Evolutionary conservation across 345 rosid species (phyloP).

Genomic region (Abelmoschus esculentus): DNA sequence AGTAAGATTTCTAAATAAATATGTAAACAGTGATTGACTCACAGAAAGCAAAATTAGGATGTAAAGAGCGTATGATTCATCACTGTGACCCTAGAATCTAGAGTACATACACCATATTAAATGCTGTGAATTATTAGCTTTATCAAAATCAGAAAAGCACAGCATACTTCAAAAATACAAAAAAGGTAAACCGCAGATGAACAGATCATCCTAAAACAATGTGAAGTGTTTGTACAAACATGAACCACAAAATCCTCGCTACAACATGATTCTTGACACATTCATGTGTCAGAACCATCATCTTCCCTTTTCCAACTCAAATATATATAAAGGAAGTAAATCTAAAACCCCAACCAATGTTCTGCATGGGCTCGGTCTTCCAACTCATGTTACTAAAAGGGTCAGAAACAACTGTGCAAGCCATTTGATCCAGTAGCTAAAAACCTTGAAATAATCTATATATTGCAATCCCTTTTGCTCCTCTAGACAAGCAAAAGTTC

Average conservation of each 20-base stretch:
- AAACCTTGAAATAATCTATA: background rate
- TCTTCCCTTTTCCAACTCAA: background rate
- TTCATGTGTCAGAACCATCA: background rate
- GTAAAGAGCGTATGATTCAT: background rate
- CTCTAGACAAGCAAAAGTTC: background rate
- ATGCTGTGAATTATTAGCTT: background rate
- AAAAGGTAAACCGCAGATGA: too few relatives aligned
- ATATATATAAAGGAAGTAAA: background rate
- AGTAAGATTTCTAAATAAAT: background rate
- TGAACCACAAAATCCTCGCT: background rate
- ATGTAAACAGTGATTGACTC: background rate
- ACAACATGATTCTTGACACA: background rate
- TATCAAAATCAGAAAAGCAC: background rate
- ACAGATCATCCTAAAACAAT: too few relatives aligned
- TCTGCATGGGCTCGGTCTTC: background rate
- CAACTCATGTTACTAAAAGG: background rate
- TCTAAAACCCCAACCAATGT: background rate
- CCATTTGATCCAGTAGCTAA: background rate
- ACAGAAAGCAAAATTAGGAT: background rate
- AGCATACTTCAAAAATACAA: background rate
- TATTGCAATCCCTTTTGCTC: background rate
- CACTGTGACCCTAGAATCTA: background rate
- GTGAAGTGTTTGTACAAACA: background rate
- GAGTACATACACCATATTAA: background rate
- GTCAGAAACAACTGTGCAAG: background rate